Evolutionary conservation across 352 stramenopile species (phyloP), one percentile per base, ranked within the genome.

Genomic region (Peronospora belbahrii): DNA sequence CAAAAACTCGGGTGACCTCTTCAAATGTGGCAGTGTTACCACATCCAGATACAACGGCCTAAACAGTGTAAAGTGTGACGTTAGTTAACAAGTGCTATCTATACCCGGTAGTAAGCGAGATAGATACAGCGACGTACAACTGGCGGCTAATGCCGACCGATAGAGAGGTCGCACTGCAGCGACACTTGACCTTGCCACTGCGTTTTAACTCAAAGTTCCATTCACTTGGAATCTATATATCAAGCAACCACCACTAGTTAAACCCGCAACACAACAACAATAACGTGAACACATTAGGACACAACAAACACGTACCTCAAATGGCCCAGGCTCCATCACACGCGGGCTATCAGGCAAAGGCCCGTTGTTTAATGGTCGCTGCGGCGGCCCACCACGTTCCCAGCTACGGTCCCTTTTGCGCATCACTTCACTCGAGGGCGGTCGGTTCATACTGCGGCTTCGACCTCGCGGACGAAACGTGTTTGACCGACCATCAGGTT

Each of bases 41-140:
- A 91, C 69, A 36, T 88, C 65, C 36, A 91, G 47, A 49, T 67
- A 66, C 43, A 77, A 37, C 0, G 79, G 79, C 11, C 79, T 90
- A 45, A 18, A 52, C 2, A 59, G 13, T 31, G 34, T 31, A 28
- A 51, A 33, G 11, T 17, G 40, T 46, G 11, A 62, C 37, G 18
- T 38, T 40, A 33, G 14, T 48, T n/a, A n/a, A 33, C 15, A 17
- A 22, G 17, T 52, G n/a, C 20, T n/a, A n/a, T n/a, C n/a, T n/a
- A 36, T 23, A 15, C 11, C n/a, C 3, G 10, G 27, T 15, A n/a
- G 27, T 8, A 33, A 33, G n/a, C n/a, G n/a, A 33, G 24, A 1
- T 10, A 33, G 13, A 11, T 17, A 17, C 25, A 13, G 8, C 9
- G 19, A 59, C 63, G 25, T 64, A 66, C 59, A 67, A 50, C 39